These are phyloP conservation scores for Bipolaris gigantea DNA, from an alignment of 2,329 filamentous ascomycete species.

Conservation along the genomic window DNA sequence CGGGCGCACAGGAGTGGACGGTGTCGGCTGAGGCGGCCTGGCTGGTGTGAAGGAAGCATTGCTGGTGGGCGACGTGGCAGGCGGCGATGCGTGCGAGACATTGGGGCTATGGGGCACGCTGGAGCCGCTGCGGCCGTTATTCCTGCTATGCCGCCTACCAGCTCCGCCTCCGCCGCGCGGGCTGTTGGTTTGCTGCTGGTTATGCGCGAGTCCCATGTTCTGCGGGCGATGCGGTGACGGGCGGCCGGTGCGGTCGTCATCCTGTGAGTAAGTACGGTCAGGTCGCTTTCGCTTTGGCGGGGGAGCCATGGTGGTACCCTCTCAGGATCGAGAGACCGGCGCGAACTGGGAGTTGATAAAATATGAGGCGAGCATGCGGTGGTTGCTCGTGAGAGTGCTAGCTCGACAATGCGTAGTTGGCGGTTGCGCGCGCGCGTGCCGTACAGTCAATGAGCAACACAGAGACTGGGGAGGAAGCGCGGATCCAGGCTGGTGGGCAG, in stretches of 20 bases:
- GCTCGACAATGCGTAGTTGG: slow-evolving; percentile 3
- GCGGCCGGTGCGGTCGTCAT: slow-evolving; percentile 46
- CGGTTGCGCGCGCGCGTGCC: neutral
- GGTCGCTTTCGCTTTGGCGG: slow-evolving; percentile 60
- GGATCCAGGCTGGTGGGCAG: neutral
- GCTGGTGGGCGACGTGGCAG: slow-evolving; percentile 36
- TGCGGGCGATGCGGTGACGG: slow-evolving; percentile 57
- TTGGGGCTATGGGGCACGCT: slow-evolving; percentile 38
- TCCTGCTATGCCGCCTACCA: slow-evolving; percentile 34
- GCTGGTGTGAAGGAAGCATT: slow-evolving; percentile 20
- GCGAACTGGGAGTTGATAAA: slow-evolving; percentile 23
- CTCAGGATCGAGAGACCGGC: slow-evolving; percentile 33
- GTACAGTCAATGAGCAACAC: neutral
- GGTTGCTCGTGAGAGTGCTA: slow-evolving; percentile 11
- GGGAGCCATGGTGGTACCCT: slow-evolving; percentile 52
- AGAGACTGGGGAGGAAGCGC: neutral
- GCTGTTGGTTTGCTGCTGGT: slow-evolving; percentile 37
- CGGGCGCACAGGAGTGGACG: slow-evolving; percentile 12
- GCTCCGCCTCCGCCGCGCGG: slow-evolving; percentile 34
- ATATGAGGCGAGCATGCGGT: slow-evolving; percentile 37
- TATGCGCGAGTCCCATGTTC: slow-evolving; percentile 56
- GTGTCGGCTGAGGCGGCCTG: slow-evolving; percentile 24
- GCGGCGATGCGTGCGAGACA: slow-evolving; percentile 34
- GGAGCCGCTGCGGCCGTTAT: slow-evolving; percentile 32
- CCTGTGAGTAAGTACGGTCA: slow-evolving; percentile 50